phyloP scores from a whole-genome alignment of 1,284 basidiomycete genomes.

The Pseudozyma thailandica region DNA sequence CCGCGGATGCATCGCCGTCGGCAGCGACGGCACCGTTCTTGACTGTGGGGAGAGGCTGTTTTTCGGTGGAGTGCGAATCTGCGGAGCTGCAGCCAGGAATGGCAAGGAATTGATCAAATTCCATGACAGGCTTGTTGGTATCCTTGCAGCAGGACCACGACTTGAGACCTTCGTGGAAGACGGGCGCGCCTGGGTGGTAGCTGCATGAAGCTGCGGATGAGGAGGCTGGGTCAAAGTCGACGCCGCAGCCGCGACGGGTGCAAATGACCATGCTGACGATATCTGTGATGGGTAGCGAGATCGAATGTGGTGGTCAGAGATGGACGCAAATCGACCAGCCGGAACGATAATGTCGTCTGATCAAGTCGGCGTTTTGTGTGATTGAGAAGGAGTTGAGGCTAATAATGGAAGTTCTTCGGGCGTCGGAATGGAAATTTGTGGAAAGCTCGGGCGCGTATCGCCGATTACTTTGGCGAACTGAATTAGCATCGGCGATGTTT shows the following conservation, averaged over 20 bases:
- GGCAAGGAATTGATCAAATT: slow-evolving; percentile 66
- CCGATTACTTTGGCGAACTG: slow-evolving; percentile 6
- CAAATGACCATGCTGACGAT: slow-evolving; percentile 65
- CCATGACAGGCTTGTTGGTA: slow-evolving; percentile 66
- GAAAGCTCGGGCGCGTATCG: slow-evolving; percentile 11
- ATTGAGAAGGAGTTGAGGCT: too few species aligned
- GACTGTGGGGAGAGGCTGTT: slow-evolving; percentile 45
- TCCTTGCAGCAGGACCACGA: slow-evolving; percentile 68
- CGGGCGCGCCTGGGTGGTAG: slow-evolving; percentile 65
- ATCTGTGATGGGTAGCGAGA: background rate
- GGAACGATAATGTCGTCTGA: slow-evolving; percentile 30
- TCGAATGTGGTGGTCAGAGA: background rate
- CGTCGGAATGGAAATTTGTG: slow-evolving; percentile 33
- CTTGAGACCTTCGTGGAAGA: slow-evolving; percentile 67
- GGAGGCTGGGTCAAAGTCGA: slow-evolving; percentile 46
- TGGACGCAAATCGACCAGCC: background rate
- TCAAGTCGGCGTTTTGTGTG: background rate
- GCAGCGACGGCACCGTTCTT: slow-evolving; percentile 37
- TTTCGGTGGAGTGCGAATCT: slow-evolving; percentile 52
- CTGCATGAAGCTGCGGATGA: slow-evolving; percentile 36
- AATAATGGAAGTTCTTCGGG: slow-evolving; percentile 10
- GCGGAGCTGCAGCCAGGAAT: slow-evolving; percentile 58
- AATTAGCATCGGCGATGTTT: too few species aligned
- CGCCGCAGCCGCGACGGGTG: slow-evolving; percentile 63
- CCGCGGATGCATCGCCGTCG: slow-evolving; percentile 15